Evolutionary conservation across 2,329 filamentous ascomycete species (phyloP).

Genomic region (Penicillium sp.): DNA sequence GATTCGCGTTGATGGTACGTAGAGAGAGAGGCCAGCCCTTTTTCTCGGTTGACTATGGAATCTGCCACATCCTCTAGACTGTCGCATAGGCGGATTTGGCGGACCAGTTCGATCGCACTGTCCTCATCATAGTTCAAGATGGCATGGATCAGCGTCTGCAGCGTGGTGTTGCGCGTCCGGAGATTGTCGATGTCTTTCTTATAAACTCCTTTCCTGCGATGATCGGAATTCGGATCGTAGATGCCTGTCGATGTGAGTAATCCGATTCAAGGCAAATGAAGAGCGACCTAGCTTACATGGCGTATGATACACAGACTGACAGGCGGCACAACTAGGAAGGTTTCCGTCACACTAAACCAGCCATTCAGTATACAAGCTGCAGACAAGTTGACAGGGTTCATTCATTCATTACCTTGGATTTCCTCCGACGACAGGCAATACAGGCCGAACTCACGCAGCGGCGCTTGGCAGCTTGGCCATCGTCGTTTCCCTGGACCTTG

Average conservation of each 20-base stretch:
- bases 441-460: constrained; percentile 82
- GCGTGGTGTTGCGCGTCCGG: constrained; percentile 79
- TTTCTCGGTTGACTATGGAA: constrained; percentile 53
- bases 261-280: not conserved
- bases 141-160: constrained; percentile 89
- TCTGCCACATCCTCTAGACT: constrained; percentile 63
- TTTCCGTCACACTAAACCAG: constrained; percentile 72
- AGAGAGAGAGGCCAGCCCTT: constrained; percentile 35
- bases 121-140: constrained; percentile 89
- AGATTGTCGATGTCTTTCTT: constrained; percentile 86
- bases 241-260: constrained; percentile 59
- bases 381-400: not conserved
- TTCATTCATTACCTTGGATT: constrained; percentile 58
- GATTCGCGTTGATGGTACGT: constrained; percentile 34
- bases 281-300: constrained; percentile 27
- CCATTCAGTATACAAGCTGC: not conserved
- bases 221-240: constrained; percentile 94
- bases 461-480: constrained; percentile 51
- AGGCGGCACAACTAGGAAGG: constrained; percentile 88
- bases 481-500: constrained; percentile 30
- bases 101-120: constrained; percentile 75
- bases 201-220: constrained; percentile 93
- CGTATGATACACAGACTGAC: constrained; percentile 76
- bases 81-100: constrained; percentile 82
- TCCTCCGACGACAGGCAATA: constrained; percentile 72